A percentile compares a stretch with the other conserved stretches of the same genome.
These are phyloP conservation scores for Clavispora santaluciae DNA, from an alignment of 805 yeast species.

Conservation along the genomic window DNA sequence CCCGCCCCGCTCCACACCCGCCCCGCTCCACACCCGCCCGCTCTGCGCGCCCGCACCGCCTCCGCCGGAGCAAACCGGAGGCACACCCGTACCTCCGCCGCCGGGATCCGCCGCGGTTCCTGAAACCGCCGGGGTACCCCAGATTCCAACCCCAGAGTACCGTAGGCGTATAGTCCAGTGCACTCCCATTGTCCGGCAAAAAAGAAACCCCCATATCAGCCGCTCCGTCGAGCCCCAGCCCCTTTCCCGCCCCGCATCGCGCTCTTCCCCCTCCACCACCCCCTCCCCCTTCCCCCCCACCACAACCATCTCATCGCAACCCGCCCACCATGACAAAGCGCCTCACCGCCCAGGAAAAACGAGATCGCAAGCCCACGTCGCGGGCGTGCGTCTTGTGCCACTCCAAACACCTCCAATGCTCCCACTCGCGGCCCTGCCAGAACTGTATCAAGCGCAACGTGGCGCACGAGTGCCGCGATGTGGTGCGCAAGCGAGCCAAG, in stretches of 20 bases:
- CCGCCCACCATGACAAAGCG: slow-evolving; percentile 52
- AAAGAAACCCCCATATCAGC: neutral
- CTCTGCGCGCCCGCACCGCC: no score
- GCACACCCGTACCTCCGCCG: no score
- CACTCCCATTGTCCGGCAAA: neutral
- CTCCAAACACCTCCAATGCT: slow-evolving; percentile 69
- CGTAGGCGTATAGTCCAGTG: neutral
- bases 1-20: no score
- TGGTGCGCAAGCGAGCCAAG: slow-evolving; percentile 49
- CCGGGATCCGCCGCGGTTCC: no score
- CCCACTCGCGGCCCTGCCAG: slow-evolving; percentile 62
- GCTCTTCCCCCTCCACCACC: neutral
- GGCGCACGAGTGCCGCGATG: slow-evolving; percentile 53
- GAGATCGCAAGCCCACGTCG: slow-evolving; percentile 54
- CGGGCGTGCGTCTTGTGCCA: slow-evolving; percentile 75
- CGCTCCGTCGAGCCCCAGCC: no score
- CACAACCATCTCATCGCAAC: neutral
- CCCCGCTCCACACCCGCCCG: no score
- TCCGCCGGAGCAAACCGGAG: no score
- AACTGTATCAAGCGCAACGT: slow-evolving; percentile 63
- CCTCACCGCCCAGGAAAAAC: slow-evolving; percentile 50
- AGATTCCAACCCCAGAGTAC: slow-evolving; percentile 10
- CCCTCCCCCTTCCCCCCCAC: neutral
- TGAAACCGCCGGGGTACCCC: slow-evolving; percentile 19
- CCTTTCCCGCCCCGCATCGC: neutral